A percentile compares a stretch with the other conserved stretches of the same genome.
Conservation (phyloP, 192 early-diverging fungal species). For the Linnemannia schmuckeri region DNA sequence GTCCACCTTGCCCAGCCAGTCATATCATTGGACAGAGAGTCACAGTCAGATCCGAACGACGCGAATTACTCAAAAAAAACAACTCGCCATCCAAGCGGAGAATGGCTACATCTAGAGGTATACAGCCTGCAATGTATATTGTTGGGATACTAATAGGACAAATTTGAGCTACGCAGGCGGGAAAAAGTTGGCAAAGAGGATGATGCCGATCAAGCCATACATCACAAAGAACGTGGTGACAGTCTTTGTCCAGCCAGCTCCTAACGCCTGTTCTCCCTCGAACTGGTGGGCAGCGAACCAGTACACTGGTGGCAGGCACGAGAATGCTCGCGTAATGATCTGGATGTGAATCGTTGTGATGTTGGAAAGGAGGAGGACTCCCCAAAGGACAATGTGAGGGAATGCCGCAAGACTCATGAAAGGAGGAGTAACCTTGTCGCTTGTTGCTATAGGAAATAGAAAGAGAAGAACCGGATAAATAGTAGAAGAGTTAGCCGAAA, state of each 20-base stretch:
- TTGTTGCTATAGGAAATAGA: not conserved
- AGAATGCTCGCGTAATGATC: conserved; percentile 89
- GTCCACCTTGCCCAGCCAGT: not conserved
- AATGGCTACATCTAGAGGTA: not conserved
- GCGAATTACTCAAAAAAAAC: not conserved
- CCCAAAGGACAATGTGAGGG: conserved; percentile 79
- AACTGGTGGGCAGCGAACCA: conserved; percentile 81
- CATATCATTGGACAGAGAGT: not conserved
- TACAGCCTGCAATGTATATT: not conserved
- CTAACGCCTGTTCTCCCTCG: conserved; percentile 16
- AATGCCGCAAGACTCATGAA: conserved; percentile 40
- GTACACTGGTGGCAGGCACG: conserved; percentile 81
- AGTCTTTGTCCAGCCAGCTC: conserved; percentile 16
- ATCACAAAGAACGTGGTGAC: conserved; percentile 72
- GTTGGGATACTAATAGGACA: not conserved
- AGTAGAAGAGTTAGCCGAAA: not conserved
- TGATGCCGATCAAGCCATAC: conserved; percentile 81
- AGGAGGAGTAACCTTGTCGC: conserved; percentile 3
- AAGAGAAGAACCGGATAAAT: not conserved
- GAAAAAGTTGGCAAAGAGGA: conserved; percentile 90
- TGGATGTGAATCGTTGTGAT: conserved; percentile 90
- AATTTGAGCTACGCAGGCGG: conserved; percentile 77
- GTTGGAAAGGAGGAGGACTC: conserved; percentile 69
- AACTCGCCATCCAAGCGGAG: conserved; percentile 4
- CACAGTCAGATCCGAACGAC: not conserved